Base-by-base conservation (phyloP, 768 basidiomycete species). In the Suillus bovinus region DNA sequence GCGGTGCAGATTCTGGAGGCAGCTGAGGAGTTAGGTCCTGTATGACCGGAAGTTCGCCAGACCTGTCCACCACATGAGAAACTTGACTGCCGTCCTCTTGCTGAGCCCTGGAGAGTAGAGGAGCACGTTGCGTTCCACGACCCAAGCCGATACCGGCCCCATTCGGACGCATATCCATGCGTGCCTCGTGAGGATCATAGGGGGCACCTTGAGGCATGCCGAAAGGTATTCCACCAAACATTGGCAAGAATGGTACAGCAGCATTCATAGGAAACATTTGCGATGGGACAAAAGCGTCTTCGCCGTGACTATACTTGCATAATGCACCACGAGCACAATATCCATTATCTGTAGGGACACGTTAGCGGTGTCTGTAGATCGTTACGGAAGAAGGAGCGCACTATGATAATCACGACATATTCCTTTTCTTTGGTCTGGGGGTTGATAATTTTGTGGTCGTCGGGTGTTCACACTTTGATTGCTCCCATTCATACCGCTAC, bases 341-440 rank as follows among this genome's bases (percentile, higher is more conserved):
- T 1, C 96, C 96, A 62, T 88, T 88, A 71, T 96, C 96, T 98
- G 67, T 9, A 56, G 10, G 63, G 50, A 61, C 22, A 61, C 59
- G 58, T 64, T 64, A 62, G 60, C 62, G 60, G 49, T 58, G 46
- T 59, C 33, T 36, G 50, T 47, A 16, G 46, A 47, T 31, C 65
- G 47, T 59, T 54, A 36, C 39, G 46, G 59, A 42, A 60, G 29
- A 49, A 54, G 54, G 42, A 5, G 83, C 95, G 71, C 71, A 96
- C 96, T 93, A 74, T 96, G 87, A 73, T 96, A 98, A 75, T 98
- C 94, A 63, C 90, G 84, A 78, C 95, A 98, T 64, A 90, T 84
- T 14, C 91, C 91, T 66, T 87, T 83, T 64, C 84, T 85, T 71
- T 86, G 87, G 66, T 89, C 90, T 69, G 86, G 88, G 34, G 88